Conservation (phyloP, 768 basidiomycete genomes). For the Lentinus tigrinus region DNA sequence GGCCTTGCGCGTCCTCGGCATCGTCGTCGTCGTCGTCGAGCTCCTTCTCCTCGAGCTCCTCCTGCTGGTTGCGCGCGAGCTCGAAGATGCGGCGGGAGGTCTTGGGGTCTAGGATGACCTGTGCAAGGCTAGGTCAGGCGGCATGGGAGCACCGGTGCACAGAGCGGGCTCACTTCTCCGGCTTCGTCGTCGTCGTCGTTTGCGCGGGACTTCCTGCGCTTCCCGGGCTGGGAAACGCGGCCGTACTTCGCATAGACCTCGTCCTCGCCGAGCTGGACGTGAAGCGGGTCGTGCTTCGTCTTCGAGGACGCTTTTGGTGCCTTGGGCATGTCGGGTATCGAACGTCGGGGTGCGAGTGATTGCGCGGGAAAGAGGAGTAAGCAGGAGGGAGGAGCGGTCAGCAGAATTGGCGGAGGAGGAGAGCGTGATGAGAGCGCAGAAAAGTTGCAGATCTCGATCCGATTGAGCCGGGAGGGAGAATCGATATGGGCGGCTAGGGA, state of each 20-base stretch:
- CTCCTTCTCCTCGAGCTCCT: conserved; percentile 71
- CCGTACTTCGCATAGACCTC: conserved; percentile 77
- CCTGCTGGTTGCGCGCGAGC: conserved; percentile 90
- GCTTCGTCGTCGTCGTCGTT: conserved; percentile 52
- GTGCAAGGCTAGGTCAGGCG: not conserved
- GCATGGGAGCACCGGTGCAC: conserved; percentile 1
- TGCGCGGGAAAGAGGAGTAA: conserved; percentile 7
- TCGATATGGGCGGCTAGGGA: not conserved
- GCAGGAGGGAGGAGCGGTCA: conserved; percentile 1
- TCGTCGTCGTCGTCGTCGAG: conserved; percentile 57
- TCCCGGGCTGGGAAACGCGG: conserved; percentile 71
- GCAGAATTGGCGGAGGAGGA: not conserved
- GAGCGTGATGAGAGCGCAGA: not conserved
- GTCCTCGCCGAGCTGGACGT: conserved; percentile 80
- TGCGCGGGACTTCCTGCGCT: conserved; percentile 61
- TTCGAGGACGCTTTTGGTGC: conserved; percentile 51
- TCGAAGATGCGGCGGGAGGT: conserved; percentile 87
- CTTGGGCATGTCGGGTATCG: conserved; percentile 58
- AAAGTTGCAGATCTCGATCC: conserved; percentile 4
- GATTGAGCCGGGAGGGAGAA: conserved; percentile 6
- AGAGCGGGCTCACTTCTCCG: conserved; percentile 44
- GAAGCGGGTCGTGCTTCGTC: conserved; percentile 82
- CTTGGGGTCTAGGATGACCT: conserved; percentile 78
- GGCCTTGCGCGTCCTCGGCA: conserved; percentile 23
- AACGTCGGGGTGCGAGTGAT: conserved; percentile 8